phyloP scores from a whole-genome alignment of 148 eudicot species.

The Amaranthus hypochondriacus region DNA sequence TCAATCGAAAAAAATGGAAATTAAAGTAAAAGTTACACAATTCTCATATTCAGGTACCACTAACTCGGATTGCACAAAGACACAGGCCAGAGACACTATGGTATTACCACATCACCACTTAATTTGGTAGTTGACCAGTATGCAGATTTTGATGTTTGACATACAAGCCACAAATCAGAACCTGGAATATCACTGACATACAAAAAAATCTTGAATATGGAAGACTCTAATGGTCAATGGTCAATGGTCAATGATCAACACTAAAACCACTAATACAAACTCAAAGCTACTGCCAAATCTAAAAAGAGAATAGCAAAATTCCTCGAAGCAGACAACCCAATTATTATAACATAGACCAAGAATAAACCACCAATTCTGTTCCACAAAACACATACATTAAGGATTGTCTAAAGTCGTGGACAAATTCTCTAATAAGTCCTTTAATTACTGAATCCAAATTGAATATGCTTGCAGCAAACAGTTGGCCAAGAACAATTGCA shows the following conservation, averaged over 20 bases:
- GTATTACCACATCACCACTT: not conserved
- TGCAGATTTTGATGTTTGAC: not conserved
- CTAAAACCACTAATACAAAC: too few relatives aligned
- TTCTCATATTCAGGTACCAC: not conserved
- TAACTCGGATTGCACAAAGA: not conserved
- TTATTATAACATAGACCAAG: not conserved
- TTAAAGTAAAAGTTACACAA: not conserved
- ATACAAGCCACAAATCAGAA: not conserved
- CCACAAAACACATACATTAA: not conserved
- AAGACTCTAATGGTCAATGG: not conserved
- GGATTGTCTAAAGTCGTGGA: not conserved
- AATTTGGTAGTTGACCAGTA: not conserved
- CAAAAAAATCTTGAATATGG: not conserved
- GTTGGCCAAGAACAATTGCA: not conserved
- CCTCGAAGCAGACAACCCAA: too few relatives aligned
- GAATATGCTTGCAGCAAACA: slow-evolving; percentile 6
- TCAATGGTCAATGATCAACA: not conserved
- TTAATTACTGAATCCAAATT: not conserved
- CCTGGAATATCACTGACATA: not conserved
- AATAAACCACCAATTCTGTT: not conserved
- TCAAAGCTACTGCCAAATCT: too few relatives aligned
- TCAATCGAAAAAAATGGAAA: not conserved
- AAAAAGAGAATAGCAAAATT: too few relatives aligned
- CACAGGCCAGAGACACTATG: not conserved
- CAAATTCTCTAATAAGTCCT: not conserved